Conservation (phyloP, 2,329 filamentous ascomycete species). For the Bipolaris sorokiniana region DNA sequence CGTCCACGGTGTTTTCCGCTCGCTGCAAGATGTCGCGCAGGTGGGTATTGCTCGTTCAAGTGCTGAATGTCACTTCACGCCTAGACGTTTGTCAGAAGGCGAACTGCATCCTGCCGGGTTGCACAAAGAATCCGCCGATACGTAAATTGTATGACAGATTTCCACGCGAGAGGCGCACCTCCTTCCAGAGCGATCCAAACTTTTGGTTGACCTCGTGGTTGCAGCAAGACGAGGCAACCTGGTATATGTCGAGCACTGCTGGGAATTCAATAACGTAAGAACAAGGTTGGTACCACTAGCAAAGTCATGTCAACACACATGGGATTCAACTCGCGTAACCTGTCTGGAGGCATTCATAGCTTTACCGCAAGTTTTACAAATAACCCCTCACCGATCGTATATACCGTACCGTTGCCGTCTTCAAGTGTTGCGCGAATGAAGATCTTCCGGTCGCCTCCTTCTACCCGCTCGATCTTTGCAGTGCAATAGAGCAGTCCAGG, state of each 20-base stretch:
- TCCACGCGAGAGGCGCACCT: conserved; percentile 10
- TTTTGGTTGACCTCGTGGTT: background rate
- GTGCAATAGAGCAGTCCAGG: conserved; percentile 57
- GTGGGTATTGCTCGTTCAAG: background rate
- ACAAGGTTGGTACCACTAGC: background rate
- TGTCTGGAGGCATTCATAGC: conserved; percentile 21
- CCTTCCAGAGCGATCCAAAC: background rate
- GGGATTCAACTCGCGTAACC: background rate
- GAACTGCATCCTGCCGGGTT: background rate
- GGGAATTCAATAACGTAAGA: background rate
- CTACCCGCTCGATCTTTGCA: conserved; percentile 53
- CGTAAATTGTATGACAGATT: conserved; percentile 3
- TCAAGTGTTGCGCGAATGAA: conserved; percentile 58
- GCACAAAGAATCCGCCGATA: background rate
- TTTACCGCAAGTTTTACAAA: conserved; percentile 51
- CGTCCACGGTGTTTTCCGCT: background rate
- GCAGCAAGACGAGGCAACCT: background rate
- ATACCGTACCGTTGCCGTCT: conserved; percentile 55
- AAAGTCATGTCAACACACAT: background rate
- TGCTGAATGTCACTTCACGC: background rate
- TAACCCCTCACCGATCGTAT: conserved; percentile 61
- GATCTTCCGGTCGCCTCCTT: conserved; percentile 63
- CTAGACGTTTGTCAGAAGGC: background rate
- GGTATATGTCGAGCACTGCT: background rate
- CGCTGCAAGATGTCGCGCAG: background rate